Evolutionary conservation across 179 eudicot genomes (phyloP), one percentile per base, ranked within the genome.

Genomic region (Gypsophila paniculata): DNA sequence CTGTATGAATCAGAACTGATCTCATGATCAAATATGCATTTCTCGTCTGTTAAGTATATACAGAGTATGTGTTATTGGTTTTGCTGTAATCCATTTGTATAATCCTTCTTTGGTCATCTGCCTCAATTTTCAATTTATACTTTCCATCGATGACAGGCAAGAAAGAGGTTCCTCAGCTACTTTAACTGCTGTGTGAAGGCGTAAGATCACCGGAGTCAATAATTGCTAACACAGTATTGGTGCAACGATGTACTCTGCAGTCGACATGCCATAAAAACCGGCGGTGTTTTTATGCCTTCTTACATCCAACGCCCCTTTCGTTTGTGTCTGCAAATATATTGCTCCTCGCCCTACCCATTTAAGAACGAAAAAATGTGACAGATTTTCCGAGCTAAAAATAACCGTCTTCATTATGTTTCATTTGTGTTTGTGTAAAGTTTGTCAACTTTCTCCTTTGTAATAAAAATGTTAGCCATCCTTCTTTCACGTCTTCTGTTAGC

Each of bases 151-250:
- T 42, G 18, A 49, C 86, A 87, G 91, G 66, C 77, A n/a, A 76
- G 88, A 79, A 83, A 79, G 79, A 83, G 87, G 79, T 72, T 88
- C 55, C 82, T 88, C 65, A 81, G 93, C 72, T 88, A 83, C 84
- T 88, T 88, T 84, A 88, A 84, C 76, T 88, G 93, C 74, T 88
- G 88, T 69, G 85, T 76, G 17, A 83, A 80, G 63, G 88, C 91
- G 29, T 82, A 75, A 85, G 65, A 13, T n/a, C 66, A 62, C 2
- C 14, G n/a, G 64, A 7, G 12, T 53, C 12, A 9, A 39, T 17
- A 6, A 49, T 52, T 34, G 48, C 23, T 23, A 17, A 13, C 5
- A 51, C 63, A 14, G 19, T 46, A 4, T 53, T 14, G 32, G 44
- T 39, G 10, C 8, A 5, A 39, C 10, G 10, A 39, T 39, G 15